Conservation (phyloP, 148 eudicot species). For the Amaranthus palmeri region DNA sequence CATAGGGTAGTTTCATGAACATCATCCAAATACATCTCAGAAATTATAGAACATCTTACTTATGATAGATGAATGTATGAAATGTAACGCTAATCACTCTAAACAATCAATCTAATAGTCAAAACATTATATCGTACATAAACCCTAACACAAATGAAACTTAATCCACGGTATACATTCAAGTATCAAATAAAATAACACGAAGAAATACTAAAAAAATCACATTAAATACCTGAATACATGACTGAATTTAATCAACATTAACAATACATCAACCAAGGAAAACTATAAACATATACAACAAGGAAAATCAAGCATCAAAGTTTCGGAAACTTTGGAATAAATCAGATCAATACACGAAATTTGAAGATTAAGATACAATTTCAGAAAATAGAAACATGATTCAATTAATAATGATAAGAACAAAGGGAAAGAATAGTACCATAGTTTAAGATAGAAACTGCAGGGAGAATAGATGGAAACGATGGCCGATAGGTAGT, state of each 20-base stretch:
- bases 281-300: not conserved
- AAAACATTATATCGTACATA: too few species aligned
- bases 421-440: not conserved
- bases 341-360: not conserved
- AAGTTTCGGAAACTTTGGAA: not conserved
- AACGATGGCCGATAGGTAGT: slow-evolving; percentile 1
- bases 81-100: too few species aligned
- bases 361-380: not conserved
- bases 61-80: too few species aligned
- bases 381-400: not conserved
- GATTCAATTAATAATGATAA: not conserved
- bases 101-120: too few species aligned
- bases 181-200: not conserved
- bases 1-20: too few species aligned
- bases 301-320: not conserved
- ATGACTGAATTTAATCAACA: too few species aligned
- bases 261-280: too few species aligned
- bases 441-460: slow-evolving; percentile 16
- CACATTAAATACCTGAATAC: not conserved
- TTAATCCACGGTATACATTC: not conserved
- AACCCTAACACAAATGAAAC: not conserved
- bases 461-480: not conserved
- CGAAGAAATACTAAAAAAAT: not conserved
- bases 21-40: too few species aligned
- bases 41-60: too few species aligned